A percentile compares a stretch with the other conserved stretches of the same genome.
phyloP scores from a whole-genome alignment of 2,329 filamentous ascomycete species.

The Diplocarpon rosae region DNA sequence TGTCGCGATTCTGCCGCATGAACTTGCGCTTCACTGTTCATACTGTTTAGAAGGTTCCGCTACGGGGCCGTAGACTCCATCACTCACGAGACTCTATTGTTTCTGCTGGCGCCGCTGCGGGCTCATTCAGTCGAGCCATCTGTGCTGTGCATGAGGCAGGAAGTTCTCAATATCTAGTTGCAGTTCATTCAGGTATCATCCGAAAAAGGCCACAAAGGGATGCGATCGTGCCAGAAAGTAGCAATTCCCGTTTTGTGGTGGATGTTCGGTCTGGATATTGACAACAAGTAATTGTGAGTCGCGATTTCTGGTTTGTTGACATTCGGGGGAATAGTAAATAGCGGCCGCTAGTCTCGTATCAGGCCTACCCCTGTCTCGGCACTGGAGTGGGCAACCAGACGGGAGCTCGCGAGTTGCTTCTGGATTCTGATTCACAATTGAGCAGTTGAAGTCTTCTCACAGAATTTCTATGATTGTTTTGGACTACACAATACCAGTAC shows the following conservation, averaged over 20 bases:
- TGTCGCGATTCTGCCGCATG: conserved; percentile 73
- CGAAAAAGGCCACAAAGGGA: not conserved
- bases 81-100: conserved; percentile 58
- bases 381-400: too few species aligned
- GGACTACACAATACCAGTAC: not conserved
- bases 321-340: conserved; percentile 8
- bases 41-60: not conserved
- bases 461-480: too few species aligned
- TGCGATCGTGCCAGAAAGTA: not conserved
- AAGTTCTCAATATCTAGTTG: not conserved
- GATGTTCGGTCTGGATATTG: not conserved
- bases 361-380: not conserved
- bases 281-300: conserved; percentile 1
- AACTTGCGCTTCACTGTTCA: conserved; percentile 63
- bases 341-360: not conserved
- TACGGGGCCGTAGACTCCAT: not conserved
- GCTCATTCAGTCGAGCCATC: conserved; percentile 78
- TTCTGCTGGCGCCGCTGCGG: conserved; percentile 52
- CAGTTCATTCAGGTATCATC: not conserved
- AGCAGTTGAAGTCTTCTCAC: too few species aligned
- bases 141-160: conserved; percentile 21
- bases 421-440: too few species aligned
- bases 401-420: too few species aligned
- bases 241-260: not conserved
- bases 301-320: conserved; percentile 21